phyloP scores from a whole-genome alignment of 371 early-diverging fungal genomes.

The Lichtheimia hyalospora region DNA sequence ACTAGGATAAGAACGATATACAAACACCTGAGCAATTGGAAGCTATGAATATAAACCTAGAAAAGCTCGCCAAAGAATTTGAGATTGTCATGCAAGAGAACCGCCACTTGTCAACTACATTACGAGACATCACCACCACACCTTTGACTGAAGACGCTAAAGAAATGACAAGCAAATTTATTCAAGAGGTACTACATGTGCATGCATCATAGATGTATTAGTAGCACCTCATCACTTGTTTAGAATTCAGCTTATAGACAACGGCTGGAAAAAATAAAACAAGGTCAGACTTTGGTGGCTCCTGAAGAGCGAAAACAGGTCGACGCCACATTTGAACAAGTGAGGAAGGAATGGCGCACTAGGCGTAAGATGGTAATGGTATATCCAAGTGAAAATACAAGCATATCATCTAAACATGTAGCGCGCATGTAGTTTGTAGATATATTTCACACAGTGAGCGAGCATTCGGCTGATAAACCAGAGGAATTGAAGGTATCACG shows the following conservation, averaged over 20 bases:
- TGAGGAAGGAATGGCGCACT: constrained; percentile 14
- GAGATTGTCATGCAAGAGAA: background rate
- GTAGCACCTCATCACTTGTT: background rate
- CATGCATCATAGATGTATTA: background rate
- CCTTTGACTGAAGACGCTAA: constrained; percentile 8
- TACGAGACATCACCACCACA: constrained; percentile 3
- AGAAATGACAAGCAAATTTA: background rate
- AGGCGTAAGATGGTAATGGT: constrained; percentile 15
- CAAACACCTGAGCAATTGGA: background rate
- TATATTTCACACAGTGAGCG: constrained; percentile 14
- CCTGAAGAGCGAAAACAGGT: constrained; percentile 8
- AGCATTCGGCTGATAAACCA: constrained; percentile 11
- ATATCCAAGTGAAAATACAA: background rate
- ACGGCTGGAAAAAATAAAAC: constrained; percentile 9
- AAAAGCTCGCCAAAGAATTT: background rate
- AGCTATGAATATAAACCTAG: background rate
- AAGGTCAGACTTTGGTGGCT: constrained; percentile 1
- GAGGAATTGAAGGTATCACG: constrained; percentile 6
- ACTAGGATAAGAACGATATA: background rate
- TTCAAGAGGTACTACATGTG: constrained; percentile 4
- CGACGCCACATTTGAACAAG: background rate
- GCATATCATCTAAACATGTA: background rate
- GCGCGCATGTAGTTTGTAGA: constrained; percentile 8
- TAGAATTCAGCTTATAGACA: constrained; percentile 5
- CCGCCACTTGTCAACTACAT: background rate